These are phyloP conservation scores for Hypsizygus marmoreus DNA, from an alignment of 768 basidiomycete genomes.

Conservation along the genomic window DNA sequence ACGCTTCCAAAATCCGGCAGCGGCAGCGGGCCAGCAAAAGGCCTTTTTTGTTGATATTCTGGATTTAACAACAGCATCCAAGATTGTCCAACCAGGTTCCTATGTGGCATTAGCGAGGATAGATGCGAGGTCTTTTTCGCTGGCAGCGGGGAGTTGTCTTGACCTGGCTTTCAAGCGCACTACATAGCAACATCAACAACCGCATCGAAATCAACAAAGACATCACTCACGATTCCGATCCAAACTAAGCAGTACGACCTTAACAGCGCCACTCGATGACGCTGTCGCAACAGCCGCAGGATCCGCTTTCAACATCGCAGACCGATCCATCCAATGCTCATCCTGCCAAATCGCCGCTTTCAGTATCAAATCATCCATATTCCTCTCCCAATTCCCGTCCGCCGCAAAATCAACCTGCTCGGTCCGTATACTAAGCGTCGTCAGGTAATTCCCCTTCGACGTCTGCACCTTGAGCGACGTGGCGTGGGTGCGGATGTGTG, in stretches of 20 bases:
- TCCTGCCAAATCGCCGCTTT: constrained; percentile 92
- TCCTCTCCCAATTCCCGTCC: constrained; percentile 53
- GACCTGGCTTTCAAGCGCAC: constrained; percentile 91
- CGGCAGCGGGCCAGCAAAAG: too few species aligned
- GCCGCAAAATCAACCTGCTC: constrained; percentile 79
- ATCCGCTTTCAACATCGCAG: constrained; percentile 59
- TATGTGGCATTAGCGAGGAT: constrained; percentile 45
- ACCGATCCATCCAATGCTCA: constrained; percentile 89
- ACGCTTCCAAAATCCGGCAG: too few species aligned
- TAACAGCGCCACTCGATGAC: constrained; percentile 50
- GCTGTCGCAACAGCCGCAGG: constrained; percentile 36
- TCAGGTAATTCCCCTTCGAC: constrained; percentile 90
- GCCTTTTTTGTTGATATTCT: too few species aligned
- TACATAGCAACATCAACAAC: constrained; percentile 29
- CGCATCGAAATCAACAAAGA: constrained; percentile 4
- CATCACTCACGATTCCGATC: constrained; percentile 83
- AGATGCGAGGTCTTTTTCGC: constrained; percentile 80
- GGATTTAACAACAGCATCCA: constrained; percentile 1
- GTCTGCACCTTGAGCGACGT: constrained; percentile 92
- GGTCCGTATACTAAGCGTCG: constrained; percentile 76
- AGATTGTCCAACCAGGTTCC: not conserved
- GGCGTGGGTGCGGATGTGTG: constrained; percentile 73
- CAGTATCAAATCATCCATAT: constrained; percentile 94
- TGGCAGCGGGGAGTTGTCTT: constrained; percentile 80
- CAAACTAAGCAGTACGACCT: constrained; percentile 87